Conservation (phyloP, 345 rosid species). For the Rubroshorea leprosula region DNA sequence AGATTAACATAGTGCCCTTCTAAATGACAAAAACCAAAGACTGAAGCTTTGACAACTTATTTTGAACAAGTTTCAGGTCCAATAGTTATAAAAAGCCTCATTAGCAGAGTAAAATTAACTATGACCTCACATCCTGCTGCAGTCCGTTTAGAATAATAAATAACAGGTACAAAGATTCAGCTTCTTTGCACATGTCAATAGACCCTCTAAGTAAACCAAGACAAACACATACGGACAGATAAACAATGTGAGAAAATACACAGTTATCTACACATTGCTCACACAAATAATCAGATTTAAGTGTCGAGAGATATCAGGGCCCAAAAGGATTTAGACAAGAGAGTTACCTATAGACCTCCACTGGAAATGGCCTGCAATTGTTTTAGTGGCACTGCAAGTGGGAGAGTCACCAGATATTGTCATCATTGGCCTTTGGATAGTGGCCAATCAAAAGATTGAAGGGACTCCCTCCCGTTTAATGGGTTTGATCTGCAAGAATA, state of each 20-base stretch:
- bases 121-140: too few species aligned
- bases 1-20: slow-evolving; percentile 7
- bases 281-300: slow-evolving; percentile 22
- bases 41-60: slow-evolving; percentile 7
- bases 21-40: slow-evolving; percentile 11
- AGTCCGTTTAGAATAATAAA: too few species aligned
- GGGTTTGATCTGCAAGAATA: slow-evolving; percentile 28
- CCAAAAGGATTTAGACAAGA: slow-evolving; percentile 32
- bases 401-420: slow-evolving; percentile 38
- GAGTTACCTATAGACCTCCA: slow-evolving; percentile 44
- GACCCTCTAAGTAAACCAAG: slow-evolving; percentile 23
- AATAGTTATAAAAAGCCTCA: slow-evolving; percentile 2
- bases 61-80: slow-evolving; percentile 13
- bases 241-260: slow-evolving; percentile 14
- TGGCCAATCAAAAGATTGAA: slow-evolving; percentile 37
- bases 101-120: too few species aligned
- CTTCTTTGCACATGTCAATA: too few species aligned
- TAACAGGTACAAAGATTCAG: too few species aligned
- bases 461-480: slow-evolving; percentile 25
- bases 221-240: too few species aligned
- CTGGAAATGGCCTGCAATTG: slow-evolving; percentile 25
- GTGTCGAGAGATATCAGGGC: slow-evolving; percentile 31
- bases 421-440: slow-evolving; percentile 38
- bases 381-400: slow-evolving; percentile 51
- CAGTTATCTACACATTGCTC: slow-evolving; percentile 22